Evolutionary conservation across 192 early-diverging fungal genomes (phyloP), one percentile per base, ranked within the genome.

Genomic region (Coemansia sp.): DNA sequence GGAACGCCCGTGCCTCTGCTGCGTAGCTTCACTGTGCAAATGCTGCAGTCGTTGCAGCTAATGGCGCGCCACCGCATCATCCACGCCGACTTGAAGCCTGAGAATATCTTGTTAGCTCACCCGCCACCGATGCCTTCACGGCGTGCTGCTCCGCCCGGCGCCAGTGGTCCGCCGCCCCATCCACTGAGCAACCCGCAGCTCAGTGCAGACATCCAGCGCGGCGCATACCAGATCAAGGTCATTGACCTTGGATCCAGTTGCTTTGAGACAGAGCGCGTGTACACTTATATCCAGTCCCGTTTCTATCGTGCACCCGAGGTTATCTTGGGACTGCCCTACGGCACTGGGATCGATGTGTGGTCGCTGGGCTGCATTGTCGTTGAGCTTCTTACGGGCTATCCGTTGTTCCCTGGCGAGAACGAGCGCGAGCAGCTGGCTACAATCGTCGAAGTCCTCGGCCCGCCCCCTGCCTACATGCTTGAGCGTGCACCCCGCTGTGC

Each of bases 231-330:
- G 30, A 94, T 99, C 79, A 99, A 99, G 85, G 95, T 99, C 16
- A 99, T 99, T 82, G 97, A 99, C 76, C 95, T 99, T 70, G 97
- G 97, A 37, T 94, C 92, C 66, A 94, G 92, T 76, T 99, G 97
- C 70, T 90, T 93, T 29, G 93, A 94, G 69, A 86, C 87, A 56
- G 95, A 99, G 75, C 89, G 92, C 71, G 90, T 98, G 39, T 99
- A 99, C 77, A 98, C 97, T 4, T 99, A 99, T 68, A 97, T 99
- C 55, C 97, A 99, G 78, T 89, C 87, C 65, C 86, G 97, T 44
- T 99, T 99, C 83, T 99, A 99, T 78, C 90, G 97, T 30, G 92
- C 93, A 20, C 97, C 97, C 10, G 97, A 99, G 80, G 94, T 99
- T 22, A 99, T 99, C 52, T 75, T 99, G 55, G 94, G 95, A 34